A percentile compares a stretch with the other conserved stretches of the same genome.
Conservation (phyloP, 805 yeast genomes). For the Yamadazyma tumulicola region DNA sequence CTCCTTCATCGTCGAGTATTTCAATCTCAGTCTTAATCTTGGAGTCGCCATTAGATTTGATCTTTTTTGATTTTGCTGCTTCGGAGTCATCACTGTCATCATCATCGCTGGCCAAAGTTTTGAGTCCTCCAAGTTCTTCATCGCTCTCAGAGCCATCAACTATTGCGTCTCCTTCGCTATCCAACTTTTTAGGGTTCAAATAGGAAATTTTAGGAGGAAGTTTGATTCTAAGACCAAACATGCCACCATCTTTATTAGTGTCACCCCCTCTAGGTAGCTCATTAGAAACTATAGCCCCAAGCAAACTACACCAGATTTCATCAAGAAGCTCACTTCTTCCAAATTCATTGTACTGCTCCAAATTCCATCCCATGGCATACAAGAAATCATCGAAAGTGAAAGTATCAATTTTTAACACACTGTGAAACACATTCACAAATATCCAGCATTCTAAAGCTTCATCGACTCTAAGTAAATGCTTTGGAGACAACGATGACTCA, state of each 20-base stretch:
- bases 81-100: slow-evolving; percentile 21
- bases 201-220: slow-evolving; percentile 30
- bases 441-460: slow-evolving; percentile 70
- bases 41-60: slow-evolving; percentile 10
- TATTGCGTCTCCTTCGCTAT: slow-evolving; percentile 12
- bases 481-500: slow-evolving; percentile 10
- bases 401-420: slow-evolving; percentile 61
- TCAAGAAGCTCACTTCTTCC: slow-evolving; percentile 52
- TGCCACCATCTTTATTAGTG: slow-evolving; percentile 32
- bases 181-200: slow-evolving; percentile 12
- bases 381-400: slow-evolving; percentile 79
- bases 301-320: slow-evolving; percentile 65
- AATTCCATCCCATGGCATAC: slow-evolving; percentile 50
- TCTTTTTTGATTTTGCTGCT: slow-evolving; percentile 9
- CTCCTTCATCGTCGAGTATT: slow-evolving; percentile 18
- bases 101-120: slow-evolving; percentile 15
- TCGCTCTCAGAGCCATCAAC: slow-evolving; percentile 20
- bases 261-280: slow-evolving; percentile 23
- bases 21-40: slow-evolving; percentile 8
- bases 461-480: slow-evolving; percentile 19
- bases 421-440: slow-evolving; percentile 67
- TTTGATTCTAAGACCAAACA: slow-evolving; percentile 29
- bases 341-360: slow-evolving; percentile 32
- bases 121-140: slow-evolving; percentile 16
- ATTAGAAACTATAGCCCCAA: slow-evolving; percentile 52